phyloP scores from a whole-genome alignment of 169 alveolate species.

The Plasmodium cynomolgi region DNA sequence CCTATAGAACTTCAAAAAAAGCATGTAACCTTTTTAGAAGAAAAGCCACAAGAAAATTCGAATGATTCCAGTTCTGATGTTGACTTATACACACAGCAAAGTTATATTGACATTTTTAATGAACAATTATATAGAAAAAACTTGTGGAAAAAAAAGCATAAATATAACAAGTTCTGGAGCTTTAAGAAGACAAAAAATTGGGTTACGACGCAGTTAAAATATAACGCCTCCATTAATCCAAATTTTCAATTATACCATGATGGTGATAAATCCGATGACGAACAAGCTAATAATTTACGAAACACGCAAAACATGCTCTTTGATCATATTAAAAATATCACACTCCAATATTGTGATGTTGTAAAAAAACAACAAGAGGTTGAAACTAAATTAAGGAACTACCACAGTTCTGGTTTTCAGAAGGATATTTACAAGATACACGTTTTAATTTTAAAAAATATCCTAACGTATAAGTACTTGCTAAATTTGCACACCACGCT shows the following conservation, averaged over 20 bases:
- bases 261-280: neutral
- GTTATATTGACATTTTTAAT: neutral
- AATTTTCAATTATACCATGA: neutral
- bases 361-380: constrained; percentile 21
- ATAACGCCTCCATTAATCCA: neutral
- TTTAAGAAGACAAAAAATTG: constrained; percentile 40
- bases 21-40: constrained; percentile 41
- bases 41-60: constrained; percentile 15
- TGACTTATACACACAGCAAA: neutral
- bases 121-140: constrained; percentile 15
- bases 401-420: neutral
- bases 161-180: constrained; percentile 28
- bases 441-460: constrained; percentile 27
- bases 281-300: constrained; percentile 3
- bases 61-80: constrained; percentile 1
- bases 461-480: constrained; percentile 49
- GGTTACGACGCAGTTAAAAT: constrained; percentile 22
- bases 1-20: constrained; percentile 67
- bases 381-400: constrained; percentile 49
- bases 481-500: constrained; percentile 59
- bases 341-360: constrained; percentile 9
- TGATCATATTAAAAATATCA: constrained; percentile 21
- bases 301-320: neutral
- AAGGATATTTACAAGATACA: constrained; percentile 50
- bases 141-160: constrained; percentile 53